phyloP scores from a whole-genome alignment of 257 asterid species.

The Primulina tabacum region DNA sequence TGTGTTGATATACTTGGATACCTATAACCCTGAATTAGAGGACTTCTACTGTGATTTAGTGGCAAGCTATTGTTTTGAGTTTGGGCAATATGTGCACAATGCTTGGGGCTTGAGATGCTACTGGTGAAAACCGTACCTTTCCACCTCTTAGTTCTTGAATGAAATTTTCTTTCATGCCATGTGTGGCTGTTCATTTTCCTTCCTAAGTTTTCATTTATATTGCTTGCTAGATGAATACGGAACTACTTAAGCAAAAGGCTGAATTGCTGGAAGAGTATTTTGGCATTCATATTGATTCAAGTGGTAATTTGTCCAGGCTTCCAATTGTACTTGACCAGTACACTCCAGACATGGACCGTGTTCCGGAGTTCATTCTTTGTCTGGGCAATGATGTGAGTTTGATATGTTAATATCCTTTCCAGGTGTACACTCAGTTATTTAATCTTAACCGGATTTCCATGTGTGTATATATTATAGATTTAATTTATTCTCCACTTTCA shows the following conservation, averaged over 20 bases:
- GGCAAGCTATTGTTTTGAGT: background rate
- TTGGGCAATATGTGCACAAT: conserved; percentile 2
- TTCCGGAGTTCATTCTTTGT: conserved; percentile 88
- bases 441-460: conserved; percentile 18
- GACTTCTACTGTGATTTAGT: background rate
- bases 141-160: background rate
- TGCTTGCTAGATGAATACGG: conserved; percentile 62
- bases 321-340: conserved; percentile 95
- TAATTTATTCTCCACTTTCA: background rate
- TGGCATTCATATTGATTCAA: conserved; percentile 56
- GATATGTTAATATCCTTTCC: conserved; percentile 16
- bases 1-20: background rate
- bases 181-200: conserved; percentile 9
- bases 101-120: conserved; percentile 21
- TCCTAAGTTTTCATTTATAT: conserved; percentile 16
- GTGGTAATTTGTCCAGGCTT: conserved; percentile 76
- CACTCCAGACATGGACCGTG: conserved; percentile 96
- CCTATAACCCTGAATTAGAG: background rate
- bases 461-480: conserved; percentile 10
- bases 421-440: conserved; percentile 1
- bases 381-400: conserved; percentile 95
- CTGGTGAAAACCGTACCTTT: conserved; percentile 5
- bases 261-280: conserved; percentile 91
- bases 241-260: conserved; percentile 64
- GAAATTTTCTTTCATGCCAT: conserved; percentile 16